Evolutionary conservation across 2,329 filamentous ascomycete species (phyloP).

Genomic region (Zymoseptoria crescenta): DNA sequence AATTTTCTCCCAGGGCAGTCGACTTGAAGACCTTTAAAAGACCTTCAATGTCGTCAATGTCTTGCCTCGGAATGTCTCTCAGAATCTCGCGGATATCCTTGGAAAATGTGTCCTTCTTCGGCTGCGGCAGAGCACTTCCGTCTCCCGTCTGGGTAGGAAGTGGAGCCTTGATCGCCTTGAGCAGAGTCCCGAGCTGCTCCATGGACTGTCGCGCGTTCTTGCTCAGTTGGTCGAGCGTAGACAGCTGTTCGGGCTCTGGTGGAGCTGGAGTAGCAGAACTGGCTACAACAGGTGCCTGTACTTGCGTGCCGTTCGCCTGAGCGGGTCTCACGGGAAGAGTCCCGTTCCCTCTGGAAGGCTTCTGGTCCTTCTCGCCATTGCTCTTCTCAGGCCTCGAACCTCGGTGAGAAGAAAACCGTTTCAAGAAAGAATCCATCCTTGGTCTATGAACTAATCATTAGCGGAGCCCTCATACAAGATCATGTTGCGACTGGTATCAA

Average conservation of each 20-base stretch:
- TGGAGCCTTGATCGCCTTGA: conserved; percentile 27
- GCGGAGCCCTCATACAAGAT: background rate
- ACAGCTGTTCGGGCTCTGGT: conserved; percentile 15
- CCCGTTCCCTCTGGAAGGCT: background rate
- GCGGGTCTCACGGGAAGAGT: background rate
- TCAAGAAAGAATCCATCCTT: background rate
- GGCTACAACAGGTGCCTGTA: background rate
- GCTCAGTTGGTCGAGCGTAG: conserved; percentile 20
- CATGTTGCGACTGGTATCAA: background rate
- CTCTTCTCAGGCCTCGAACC: conserved; percentile 1
- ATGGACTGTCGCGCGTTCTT: conserved; percentile 20
- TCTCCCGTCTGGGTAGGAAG: conserved; percentile 37
- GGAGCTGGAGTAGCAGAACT: background rate
- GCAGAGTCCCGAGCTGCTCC: conserved; percentile 20
- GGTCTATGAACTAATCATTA: background rate
- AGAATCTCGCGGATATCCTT: conserved; percentile 18
- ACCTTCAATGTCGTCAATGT: conserved; percentile 25
- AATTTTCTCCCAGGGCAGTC: conserved; percentile 39
- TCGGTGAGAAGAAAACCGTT: background rate
- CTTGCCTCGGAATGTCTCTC: conserved; percentile 19
- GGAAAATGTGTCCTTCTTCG: conserved; percentile 16
- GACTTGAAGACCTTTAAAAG: conserved; percentile 34
- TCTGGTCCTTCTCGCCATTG: background rate
- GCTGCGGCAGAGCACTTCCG: conserved; percentile 34
- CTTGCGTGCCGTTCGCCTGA: conserved; percentile 6